Conservation (phyloP, 805 yeast species). For the Candida glaebosa region DNA sequence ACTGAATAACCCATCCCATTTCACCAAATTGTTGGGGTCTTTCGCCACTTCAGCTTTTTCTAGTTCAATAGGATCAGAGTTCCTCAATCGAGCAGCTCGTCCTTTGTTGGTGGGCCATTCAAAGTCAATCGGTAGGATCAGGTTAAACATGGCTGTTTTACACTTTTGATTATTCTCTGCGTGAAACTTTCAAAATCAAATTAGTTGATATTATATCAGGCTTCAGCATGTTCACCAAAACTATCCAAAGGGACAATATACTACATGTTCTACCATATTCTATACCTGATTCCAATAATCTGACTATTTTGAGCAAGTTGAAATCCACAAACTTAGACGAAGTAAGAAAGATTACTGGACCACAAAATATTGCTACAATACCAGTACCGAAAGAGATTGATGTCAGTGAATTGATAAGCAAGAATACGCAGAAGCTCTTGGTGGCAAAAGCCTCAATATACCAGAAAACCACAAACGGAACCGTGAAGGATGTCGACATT, state of each 20-base stretch:
- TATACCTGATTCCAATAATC: slow-evolving; percentile 2
- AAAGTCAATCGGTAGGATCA: not conserved
- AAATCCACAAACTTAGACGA: not conserved
- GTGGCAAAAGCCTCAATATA: not conserved
- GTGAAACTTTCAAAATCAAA: too few species aligned
- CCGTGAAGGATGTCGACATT: slow-evolving; percentile 4
- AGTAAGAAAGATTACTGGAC: not conserved
- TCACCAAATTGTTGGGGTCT: slow-evolving; percentile 28
- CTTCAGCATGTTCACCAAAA: not conserved
- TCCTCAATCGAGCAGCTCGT: not conserved
- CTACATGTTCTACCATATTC: slow-evolving; percentile 1
- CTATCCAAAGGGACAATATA: not conserved
- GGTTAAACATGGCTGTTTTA: not conserved
- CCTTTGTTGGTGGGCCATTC: not conserved
- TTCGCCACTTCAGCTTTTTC: slow-evolving; percentile 7
- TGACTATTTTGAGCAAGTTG: slow-evolving; percentile 1
- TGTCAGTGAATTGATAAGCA: slow-evolving; percentile 11
- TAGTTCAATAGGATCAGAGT: slow-evolving; percentile 1
- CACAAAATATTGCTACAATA: slow-evolving; percentile 3
- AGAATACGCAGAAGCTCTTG: slow-evolving; percentile 10
- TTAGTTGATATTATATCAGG: too few species aligned
- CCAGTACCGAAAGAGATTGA: slow-evolving; percentile 17
- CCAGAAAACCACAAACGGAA: not conserved
- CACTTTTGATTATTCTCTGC: too few species aligned
- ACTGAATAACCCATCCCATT: slow-evolving; percentile 39